phyloP scores from a whole-genome alignment of 2,329 filamentous ascomycete genomes.

The Lizonia empirigonia region DNA sequence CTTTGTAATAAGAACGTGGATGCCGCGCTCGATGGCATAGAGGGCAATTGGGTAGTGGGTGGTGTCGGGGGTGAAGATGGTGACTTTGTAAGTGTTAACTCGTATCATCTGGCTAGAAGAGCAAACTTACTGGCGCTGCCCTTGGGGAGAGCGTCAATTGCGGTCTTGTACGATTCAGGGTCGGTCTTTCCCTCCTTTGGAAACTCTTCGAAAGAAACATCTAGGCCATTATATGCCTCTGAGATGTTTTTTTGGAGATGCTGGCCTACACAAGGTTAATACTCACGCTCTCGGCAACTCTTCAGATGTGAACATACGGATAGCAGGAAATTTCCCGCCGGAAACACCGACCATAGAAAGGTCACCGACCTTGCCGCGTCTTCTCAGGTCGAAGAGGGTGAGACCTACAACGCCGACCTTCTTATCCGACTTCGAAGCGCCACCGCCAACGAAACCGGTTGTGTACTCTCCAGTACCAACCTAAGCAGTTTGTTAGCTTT shows the following conservation, averaged over 20 bases:
- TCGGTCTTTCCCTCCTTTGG: conserved; percentile 75
- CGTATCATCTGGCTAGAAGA: neutral
- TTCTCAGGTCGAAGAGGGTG: conserved; percentile 85
- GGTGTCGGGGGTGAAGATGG: conserved; percentile 93
- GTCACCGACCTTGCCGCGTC: conserved; percentile 84
- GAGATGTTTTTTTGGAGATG: conserved; percentile 88
- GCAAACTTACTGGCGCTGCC: conserved; percentile 71
- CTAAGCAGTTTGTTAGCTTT: conserved; percentile 43
- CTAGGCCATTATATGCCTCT: conserved; percentile 84
- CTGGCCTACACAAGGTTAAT: conserved; percentile 62
- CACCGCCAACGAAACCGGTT: conserved; percentile 87
- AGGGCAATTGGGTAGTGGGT: conserved; percentile 92
- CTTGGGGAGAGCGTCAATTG: conserved; percentile 80
- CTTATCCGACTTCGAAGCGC: conserved; percentile 87
- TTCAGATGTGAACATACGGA: conserved; percentile 77
- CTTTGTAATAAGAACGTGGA: conserved; percentile 94
- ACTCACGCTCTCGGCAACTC: too few relatives aligned
- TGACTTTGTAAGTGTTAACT: conserved; percentile 59
- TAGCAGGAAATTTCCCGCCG: conserved; percentile 87
- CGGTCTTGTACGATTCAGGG: conserved; percentile 82
- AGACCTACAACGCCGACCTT: conserved; percentile 93
- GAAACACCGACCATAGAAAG: conserved; percentile 90
- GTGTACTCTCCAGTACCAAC: conserved; percentile 96
- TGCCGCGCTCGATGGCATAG: conserved; percentile 84
- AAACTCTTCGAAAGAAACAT: conserved; percentile 84